phyloP scores from a whole-genome alignment of 2,329 filamentous ascomycete genomes.

The Fusarium haematococcum region DNA sequence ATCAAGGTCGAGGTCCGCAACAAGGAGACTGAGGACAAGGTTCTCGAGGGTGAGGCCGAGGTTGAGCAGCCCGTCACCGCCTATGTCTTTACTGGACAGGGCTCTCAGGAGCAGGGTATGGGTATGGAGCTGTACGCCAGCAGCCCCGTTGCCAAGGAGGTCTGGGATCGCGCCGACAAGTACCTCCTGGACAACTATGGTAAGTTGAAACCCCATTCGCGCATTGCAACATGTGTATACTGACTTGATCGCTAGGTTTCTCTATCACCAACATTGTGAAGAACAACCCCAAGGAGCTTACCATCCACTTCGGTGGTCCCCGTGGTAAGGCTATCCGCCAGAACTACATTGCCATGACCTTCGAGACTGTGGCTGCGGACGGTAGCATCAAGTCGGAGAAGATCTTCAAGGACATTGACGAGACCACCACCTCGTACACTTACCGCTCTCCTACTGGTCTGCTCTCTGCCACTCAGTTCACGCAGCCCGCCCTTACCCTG shows the following conservation, averaged over 20 bases:
- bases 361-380: conserved; percentile 95
- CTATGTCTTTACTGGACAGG: conserved; percentile 98
- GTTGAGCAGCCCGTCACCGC: conserved; percentile 97
- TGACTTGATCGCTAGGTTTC: conserved; percentile 69
- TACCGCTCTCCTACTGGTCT: conserved; percentile 95
- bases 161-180: conserved; percentile 97
- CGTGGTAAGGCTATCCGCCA: conserved; percentile 97
- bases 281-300: conserved; percentile 99
- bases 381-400: conserved; percentile 97
- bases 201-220: conserved; percentile 55
- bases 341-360: conserved; percentile 99
- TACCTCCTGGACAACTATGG: conserved; percentile 99
- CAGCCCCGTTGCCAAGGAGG: conserved; percentile 93
- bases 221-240: background rate
- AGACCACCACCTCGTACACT: conserved; percentile 94
- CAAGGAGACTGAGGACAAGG: conserved; percentile 95
- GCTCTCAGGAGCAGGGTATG: conserved; percentile 99
- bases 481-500: conserved; percentile 93
- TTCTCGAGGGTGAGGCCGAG: conserved; percentile 93
- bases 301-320: conserved; percentile 96
- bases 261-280: conserved; percentile 99
- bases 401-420: conserved; percentile 98
- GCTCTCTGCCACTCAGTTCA: conserved; percentile 97
- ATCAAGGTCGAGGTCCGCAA: conserved; percentile 98
- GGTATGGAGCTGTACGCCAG: conserved; percentile 98